These are phyloP conservation scores for Leishmania mexicana DNA, from an alignment of 208 protist species.

Conservation along the genomic window DNA sequence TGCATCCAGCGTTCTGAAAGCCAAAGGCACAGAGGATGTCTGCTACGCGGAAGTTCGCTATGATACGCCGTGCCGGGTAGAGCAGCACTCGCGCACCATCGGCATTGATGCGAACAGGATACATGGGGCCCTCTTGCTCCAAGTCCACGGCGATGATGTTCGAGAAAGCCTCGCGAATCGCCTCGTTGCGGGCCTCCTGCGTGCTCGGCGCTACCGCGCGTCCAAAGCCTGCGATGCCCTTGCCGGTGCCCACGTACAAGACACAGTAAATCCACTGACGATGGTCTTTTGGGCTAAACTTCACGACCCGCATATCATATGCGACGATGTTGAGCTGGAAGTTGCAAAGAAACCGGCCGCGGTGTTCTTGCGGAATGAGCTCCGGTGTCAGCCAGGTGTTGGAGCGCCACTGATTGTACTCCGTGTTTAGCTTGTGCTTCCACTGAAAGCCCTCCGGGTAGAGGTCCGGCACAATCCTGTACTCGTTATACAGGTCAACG, in stretches of 20 bases:
- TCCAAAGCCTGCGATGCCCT: constrained; percentile 92
- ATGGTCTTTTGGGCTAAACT: constrained; percentile 93
- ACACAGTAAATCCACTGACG: constrained; percentile 94
- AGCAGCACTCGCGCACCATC: constrained; percentile 89
- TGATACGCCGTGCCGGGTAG: constrained; percentile 89
- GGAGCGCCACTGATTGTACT: constrained; percentile 95
- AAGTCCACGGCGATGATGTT: constrained; percentile 94
- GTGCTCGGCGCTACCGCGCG: constrained; percentile 89
- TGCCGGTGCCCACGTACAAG: constrained; percentile 91
- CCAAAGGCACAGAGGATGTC: constrained; percentile 95
- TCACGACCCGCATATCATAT: constrained; percentile 93
- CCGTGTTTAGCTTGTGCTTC: constrained; percentile 93
- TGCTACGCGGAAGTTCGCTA: constrained; percentile 91
- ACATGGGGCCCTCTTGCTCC: constrained; percentile 94
- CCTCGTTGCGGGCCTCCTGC: constrained; percentile 91
- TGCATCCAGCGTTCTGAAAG: constrained; percentile 91
- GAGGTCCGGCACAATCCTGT: constrained; percentile 92
- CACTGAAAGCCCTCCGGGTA: constrained; percentile 94
- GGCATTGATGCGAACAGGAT: constrained; percentile 90
- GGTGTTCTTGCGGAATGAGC: constrained; percentile 92
- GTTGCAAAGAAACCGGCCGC: constrained; percentile 93
- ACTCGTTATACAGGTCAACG: constrained; percentile 93
- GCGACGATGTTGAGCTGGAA: constrained; percentile 93
- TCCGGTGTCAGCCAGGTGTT: constrained; percentile 94
- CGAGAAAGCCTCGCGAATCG: constrained; percentile 88